Conservation (phyloP, 805 yeast genomes). For the Debaryomyces prosopidis region DNA sequence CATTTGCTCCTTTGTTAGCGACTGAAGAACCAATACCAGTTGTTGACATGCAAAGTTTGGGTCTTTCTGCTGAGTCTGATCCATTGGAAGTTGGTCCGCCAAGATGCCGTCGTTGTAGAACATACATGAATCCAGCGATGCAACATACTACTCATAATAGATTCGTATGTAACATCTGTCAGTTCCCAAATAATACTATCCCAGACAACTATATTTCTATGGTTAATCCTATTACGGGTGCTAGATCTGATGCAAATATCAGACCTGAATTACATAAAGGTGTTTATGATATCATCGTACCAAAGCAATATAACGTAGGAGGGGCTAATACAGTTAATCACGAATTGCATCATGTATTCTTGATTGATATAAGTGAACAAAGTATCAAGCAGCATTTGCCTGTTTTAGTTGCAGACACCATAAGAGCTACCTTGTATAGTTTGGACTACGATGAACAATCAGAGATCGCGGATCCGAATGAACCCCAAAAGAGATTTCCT, state of each 20-base stretch:
- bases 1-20: slow-evolving; percentile 67
- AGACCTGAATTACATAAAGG: slow-evolving; percentile 82
- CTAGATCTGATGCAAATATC: slow-evolving; percentile 59
- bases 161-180: slow-evolving; percentile 86
- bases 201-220: slow-evolving; percentile 68
- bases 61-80: slow-evolving; percentile 18
- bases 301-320: slow-evolving; percentile 62
- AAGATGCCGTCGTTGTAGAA: slow-evolving; percentile 88
- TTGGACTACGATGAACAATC: slow-evolving; percentile 7
- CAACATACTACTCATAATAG: slow-evolving; percentile 59
- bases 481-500: slow-evolving; percentile 32
- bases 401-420: slow-evolving; percentile 65
- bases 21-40: slow-evolving; percentile 63
- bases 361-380: slow-evolving; percentile 66
- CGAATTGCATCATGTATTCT: slow-evolving; percentile 68
- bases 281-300: slow-evolving; percentile 82
- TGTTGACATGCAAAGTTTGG: slow-evolving; percentile 55
- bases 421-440: slow-evolving; percentile 50
- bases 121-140: slow-evolving; percentile 86
- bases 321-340: slow-evolving; percentile 32
- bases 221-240: slow-evolving; percentile 54
- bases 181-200: slow-evolving; percentile 62
- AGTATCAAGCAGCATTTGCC: slow-evolving; percentile 62
- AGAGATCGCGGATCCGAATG: slow-evolving; percentile 16
- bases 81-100: slow-evolving; percentile 62